These are phyloP conservation scores for Sporormia fimetaria DNA, from an alignment of 495 filamentous ascomycete genomes.

Conservation along the genomic window DNA sequence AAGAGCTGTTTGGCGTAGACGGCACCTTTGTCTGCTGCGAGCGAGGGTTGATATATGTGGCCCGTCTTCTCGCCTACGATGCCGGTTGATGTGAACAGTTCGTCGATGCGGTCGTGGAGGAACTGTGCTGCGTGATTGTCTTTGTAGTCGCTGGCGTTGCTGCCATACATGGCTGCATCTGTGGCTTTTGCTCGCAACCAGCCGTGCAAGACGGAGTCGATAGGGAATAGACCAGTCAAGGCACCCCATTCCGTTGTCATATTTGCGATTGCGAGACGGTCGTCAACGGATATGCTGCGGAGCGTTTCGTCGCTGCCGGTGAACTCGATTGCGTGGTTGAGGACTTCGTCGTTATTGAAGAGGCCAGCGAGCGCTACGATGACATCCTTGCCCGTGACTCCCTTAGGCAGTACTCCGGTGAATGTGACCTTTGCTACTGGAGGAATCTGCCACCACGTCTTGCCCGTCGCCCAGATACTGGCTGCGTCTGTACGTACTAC, in stretches of 20 bases:
- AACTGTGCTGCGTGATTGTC: constrained; percentile 37
- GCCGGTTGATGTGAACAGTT: constrained; percentile 42
- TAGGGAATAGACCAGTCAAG: constrained; percentile 69
- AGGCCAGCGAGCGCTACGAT: constrained; percentile 83
- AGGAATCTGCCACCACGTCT: constrained; percentile 85
- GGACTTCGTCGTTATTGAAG: constrained; percentile 79
- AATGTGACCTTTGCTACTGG: constrained; percentile 72
- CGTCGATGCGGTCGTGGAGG: constrained; percentile 57
- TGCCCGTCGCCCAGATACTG: constrained; percentile 73
- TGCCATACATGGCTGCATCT: constrained; percentile 45
- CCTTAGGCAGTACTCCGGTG: constrained; percentile 58
- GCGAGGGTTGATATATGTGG: constrained; percentile 21
- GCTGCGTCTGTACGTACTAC: constrained; percentile 82
- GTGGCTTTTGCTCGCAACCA: constrained; percentile 76
- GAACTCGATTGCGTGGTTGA: constrained; percentile 92
- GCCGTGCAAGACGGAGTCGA: constrained; percentile 57
- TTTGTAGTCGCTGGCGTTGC: constrained; percentile 24
- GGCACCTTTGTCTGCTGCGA: constrained; percentile 65
- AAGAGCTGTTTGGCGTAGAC: constrained; percentile 74
- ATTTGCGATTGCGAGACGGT: constrained; percentile 76
- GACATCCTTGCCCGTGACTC: constrained; percentile 91
- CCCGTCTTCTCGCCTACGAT: constrained; percentile 20
- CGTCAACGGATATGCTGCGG: constrained; percentile 60
- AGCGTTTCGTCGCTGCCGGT: constrained; percentile 70
- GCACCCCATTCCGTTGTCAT: constrained; percentile 98